Evolutionary conservation across 2,329 filamentous ascomycete genomes (phyloP).

Genomic region (Cordyceps cateniannulata): DNA sequence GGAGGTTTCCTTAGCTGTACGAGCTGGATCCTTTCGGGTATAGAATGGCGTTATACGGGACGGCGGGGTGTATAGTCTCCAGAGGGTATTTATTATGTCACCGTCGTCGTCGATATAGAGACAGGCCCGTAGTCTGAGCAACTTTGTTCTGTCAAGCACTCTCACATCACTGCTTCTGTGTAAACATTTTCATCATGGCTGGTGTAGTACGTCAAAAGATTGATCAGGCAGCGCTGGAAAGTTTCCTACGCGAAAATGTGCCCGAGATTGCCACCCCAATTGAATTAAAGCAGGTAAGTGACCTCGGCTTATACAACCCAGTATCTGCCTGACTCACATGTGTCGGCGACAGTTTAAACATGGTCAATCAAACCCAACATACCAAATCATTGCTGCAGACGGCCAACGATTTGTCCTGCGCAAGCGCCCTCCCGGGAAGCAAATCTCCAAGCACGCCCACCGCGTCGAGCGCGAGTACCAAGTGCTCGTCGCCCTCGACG

Average conservation of each 20-base stretch:
- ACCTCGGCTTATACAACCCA: not conserved
- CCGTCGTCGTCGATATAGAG: not conserved
- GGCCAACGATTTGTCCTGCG: conserved; percentile 56
- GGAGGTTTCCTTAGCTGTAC: not conserved
- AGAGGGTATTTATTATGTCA: not conserved
- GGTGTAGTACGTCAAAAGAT: conserved; percentile 11
- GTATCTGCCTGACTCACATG: not conserved
- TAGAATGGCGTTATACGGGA: not conserved
- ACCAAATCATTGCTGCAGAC: conserved; percentile 1
- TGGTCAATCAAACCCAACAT: conserved; percentile 13
- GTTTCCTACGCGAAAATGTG: not conserved
- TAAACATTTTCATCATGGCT: not conserved
- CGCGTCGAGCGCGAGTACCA: conserved; percentile 86
- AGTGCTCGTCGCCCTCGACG: conserved; percentile 68
- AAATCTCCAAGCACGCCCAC: conserved; percentile 81
- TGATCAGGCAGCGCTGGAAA: conserved; percentile 5
- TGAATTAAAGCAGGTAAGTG: conserved; percentile 7
- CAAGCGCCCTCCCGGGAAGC: conserved; percentile 83
- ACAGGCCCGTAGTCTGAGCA: too few species aligned
- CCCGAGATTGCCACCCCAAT: conserved; percentile 8
- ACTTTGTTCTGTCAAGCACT: not conserved
- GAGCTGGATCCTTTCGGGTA: not conserved
- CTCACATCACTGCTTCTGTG: not conserved
- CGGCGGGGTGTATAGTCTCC: not conserved
- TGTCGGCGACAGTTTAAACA: not conserved